A percentile compares a stretch with the other conserved stretches of the same genome.
These are phyloP conservation scores for Wickerhamomyces bovis DNA, from an alignment of 805 yeast species.

Conservation along the genomic window DNA sequence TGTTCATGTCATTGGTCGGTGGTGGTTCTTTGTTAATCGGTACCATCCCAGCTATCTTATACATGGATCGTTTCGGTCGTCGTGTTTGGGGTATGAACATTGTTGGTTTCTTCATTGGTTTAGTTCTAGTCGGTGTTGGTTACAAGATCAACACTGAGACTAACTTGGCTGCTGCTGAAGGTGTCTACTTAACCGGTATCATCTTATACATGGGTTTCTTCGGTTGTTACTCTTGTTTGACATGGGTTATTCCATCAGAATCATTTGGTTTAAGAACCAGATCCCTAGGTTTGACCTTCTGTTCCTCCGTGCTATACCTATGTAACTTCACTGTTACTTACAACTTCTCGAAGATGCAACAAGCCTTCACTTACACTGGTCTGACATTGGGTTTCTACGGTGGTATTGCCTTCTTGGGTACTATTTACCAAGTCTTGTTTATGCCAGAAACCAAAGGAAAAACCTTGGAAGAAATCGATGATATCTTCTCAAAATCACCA, in stretches of 20 bases:
- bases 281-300: conserved; percentile 59
- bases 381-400: conserved; percentile 62
- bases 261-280: conserved; percentile 53
- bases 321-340: conserved; percentile 62
- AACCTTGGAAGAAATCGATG: conserved; percentile 69
- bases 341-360: conserved; percentile 52
- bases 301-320: conserved; percentile 48
- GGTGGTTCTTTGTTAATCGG: conserved; percentile 60
- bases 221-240: conserved; percentile 59
- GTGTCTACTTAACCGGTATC: conserved; percentile 56
- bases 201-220: conserved; percentile 60
- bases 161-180: conserved; percentile 43
- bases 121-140: conserved; percentile 54
- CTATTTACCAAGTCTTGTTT: conserved; percentile 46
- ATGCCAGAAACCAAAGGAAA: conserved; percentile 71
- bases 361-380: conserved; percentile 55
- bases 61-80: conserved; percentile 52
- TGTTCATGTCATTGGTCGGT: conserved; percentile 64
- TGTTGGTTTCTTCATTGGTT: conserved; percentile 54
- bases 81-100: conserved; percentile 55
- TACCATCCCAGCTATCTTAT: conserved; percentile 58
- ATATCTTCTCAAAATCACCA: conserved; percentile 47
- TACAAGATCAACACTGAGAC: conserved; percentile 36
- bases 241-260: conserved; percentile 68
- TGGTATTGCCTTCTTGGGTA: conserved; percentile 55